Evolutionary conservation across 2,329 filamentous ascomycete species (phyloP), one percentile per base, ranked within the genome.

Genomic region (Triangularia verruculosa): DNA sequence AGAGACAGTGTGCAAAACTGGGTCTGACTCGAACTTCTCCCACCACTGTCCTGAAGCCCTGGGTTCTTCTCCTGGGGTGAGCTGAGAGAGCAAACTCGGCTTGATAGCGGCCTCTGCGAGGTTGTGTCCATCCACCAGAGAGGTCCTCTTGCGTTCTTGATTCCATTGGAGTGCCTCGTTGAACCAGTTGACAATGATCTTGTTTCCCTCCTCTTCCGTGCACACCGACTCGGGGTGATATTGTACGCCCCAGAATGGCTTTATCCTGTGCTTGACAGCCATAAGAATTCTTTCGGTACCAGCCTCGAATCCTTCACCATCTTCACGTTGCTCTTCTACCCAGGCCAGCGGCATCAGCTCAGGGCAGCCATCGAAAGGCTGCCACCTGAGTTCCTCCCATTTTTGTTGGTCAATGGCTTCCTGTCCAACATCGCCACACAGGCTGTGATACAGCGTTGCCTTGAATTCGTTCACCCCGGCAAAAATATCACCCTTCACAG

Each of bases 181-280:
- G 82, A 93, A 95, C 92, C 93, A 97, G 71, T 91, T 92, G 58
- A 76, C 76, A 34, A 96, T 80, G 25, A 96, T 80, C 13, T 79
- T 77, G 20, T 82, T 84, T 1, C 90, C 88, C 64, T 84, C 83
- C 3, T 80, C 77, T 43, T 91, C 90, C 3, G 93, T 96, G 74
- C 92, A 96, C 13, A 92, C 85, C 0, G 92, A 96, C 75, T 97
- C 93, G 0, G 93, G 93, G 72, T 97, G 93, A 70, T 95, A 97
- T 72, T 97, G 93, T 17, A 97, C 82, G 0, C 90, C 93, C 88
- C 90, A 96, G 67, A 94, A 90, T 0, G 93, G 93, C 68, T 86
- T 88, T 0, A 67, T 72, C 17, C 74, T 77, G 74, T 96, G 92
- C 67, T 82, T 85, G 15, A 89, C 86, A 0, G 85, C 91, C 91